Conservation (phyloP, 768 basidiomycete species). For the Suillus cothurnatus region DNA sequence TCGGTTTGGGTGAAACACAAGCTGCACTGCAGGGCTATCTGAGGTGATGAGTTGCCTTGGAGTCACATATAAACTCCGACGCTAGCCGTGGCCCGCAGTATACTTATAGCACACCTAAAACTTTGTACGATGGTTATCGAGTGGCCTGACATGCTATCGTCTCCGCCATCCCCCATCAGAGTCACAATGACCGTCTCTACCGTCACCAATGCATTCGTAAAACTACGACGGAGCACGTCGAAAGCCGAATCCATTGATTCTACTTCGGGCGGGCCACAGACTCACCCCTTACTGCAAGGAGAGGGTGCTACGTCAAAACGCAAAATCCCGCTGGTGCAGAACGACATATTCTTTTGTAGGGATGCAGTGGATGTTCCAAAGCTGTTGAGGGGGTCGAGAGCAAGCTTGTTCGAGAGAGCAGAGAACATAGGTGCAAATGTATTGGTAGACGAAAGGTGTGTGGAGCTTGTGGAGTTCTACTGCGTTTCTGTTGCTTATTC, state of each 20-base stretch:
- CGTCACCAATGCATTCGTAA: conserved; percentile 58
- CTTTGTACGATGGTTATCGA: neutral
- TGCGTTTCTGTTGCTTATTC: conserved; percentile 9
- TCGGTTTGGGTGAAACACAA: neutral
- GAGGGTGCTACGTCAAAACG: conserved; percentile 29
- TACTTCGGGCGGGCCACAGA: conserved; percentile 40
- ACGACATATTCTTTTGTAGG: conserved; percentile 55
- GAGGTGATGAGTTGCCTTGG: too few species aligned
- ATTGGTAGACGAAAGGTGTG: conserved; percentile 71
- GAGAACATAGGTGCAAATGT: conserved; percentile 55
- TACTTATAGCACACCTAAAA: conserved; percentile 1
- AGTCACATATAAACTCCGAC: conserved; percentile 10
- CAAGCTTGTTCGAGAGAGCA: conserved; percentile 51
- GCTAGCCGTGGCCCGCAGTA: neutral
- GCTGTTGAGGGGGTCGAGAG: conserved; percentile 58
- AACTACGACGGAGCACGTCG: conserved; percentile 43
- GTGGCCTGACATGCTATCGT: conserved; percentile 19
- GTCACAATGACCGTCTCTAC: conserved; percentile 28
- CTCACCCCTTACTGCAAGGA: conserved; percentile 36
- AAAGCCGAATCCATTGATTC: conserved; percentile 35
- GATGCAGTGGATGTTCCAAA: conserved; percentile 63
- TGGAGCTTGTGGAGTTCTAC: conserved; percentile 17
- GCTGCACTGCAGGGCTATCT: neutral
- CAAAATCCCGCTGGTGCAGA: conserved; percentile 36
- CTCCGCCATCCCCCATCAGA: conserved; percentile 25